These are phyloP conservation scores for Fusarium nurragi DNA, from an alignment of 2,329 filamentous ascomycete species.

Conservation along the genomic window DNA sequence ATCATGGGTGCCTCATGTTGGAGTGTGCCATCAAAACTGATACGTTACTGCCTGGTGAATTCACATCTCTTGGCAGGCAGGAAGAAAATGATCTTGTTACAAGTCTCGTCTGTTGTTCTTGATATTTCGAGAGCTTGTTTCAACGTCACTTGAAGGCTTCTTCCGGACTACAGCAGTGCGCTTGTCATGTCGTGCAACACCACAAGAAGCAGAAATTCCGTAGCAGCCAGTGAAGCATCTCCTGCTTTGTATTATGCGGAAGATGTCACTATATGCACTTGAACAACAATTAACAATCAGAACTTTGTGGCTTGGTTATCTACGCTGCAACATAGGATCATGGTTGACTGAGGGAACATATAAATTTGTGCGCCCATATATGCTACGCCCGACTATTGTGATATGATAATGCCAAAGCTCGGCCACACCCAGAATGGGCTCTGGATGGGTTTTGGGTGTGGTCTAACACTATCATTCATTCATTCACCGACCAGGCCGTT, in stretches of 20 bases:
- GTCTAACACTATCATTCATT: not conserved
- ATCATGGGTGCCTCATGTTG: not conserved
- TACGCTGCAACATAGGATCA: no score
- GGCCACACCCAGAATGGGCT: not conserved
- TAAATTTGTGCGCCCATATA: no score
- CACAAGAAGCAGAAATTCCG: not conserved
- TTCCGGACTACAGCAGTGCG: not conserved
- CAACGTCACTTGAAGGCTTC: slow-evolving; percentile 22
- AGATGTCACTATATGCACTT: no score
- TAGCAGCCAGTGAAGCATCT: not conserved
- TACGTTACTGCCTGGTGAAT: slow-evolving; percentile 7
- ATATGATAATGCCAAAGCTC: not conserved
- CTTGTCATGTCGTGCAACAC: not conserved
- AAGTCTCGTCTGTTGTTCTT: not conserved
- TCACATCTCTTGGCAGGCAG: not conserved
- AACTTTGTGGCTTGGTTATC: no score
- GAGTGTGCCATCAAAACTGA: not conserved
- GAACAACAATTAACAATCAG: no score
- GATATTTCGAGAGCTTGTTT: slow-evolving; percentile 32
- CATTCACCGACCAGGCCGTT: not conserved
- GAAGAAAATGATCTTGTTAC: not conserved
- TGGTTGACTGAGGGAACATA: no score
- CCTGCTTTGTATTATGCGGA: no score
- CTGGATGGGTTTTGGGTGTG: not conserved
- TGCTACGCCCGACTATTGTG: not conserved